These are phyloP conservation scores for Fomes fomentarius DNA, from an alignment of 1,284 basidiomycete genomes.

Conservation along the genomic window DNA sequence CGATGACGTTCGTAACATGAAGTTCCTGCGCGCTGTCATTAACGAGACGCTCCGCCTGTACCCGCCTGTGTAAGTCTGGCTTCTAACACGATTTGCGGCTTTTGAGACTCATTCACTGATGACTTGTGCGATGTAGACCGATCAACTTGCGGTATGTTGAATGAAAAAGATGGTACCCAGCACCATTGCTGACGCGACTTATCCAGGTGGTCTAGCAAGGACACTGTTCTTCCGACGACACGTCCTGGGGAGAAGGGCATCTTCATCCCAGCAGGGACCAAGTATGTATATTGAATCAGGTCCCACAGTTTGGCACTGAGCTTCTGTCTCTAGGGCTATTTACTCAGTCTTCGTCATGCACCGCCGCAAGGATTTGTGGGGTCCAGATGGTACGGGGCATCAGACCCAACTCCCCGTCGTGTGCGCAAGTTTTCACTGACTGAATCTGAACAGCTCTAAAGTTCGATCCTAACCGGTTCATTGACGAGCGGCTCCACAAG, in stretches of 20 bases:
- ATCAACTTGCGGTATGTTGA: conserved; percentile 46
- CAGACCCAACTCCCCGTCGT: too few relatives aligned
- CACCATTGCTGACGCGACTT: not conserved
- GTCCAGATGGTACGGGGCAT: conserved; percentile 52
- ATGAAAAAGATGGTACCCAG: not conserved
- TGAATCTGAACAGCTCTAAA: conserved; percentile 15
- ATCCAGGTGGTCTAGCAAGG: conserved; percentile 37
- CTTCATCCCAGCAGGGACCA: conserved; percentile 56
- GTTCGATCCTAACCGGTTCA: conserved; percentile 51
- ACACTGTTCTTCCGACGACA: conserved; percentile 47
- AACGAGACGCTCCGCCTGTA: conserved; percentile 63
- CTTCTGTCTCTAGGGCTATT: conserved; percentile 34
- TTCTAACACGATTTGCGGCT: not conserved
- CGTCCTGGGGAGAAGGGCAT: conserved; percentile 49
- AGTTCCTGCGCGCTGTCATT: conserved; percentile 44
- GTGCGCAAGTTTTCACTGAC: not conserved
- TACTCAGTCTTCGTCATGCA: conserved; percentile 69
- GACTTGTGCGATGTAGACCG: conserved; percentile 40
- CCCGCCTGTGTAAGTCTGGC: conserved; percentile 58
- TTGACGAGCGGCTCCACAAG: conserved; percentile 40
- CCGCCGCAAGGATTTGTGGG: conserved; percentile 65
- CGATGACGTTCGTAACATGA: conserved; percentile 44
- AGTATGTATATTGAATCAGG: conserved; percentile 34
- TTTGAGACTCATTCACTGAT: not conserved
- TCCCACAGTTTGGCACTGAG: too few relatives aligned